These are phyloP conservation scores for Tolypocladium nubicola DNA, from an alignment of 2,329 filamentous ascomycete genomes.

Conservation along the genomic window DNA sequence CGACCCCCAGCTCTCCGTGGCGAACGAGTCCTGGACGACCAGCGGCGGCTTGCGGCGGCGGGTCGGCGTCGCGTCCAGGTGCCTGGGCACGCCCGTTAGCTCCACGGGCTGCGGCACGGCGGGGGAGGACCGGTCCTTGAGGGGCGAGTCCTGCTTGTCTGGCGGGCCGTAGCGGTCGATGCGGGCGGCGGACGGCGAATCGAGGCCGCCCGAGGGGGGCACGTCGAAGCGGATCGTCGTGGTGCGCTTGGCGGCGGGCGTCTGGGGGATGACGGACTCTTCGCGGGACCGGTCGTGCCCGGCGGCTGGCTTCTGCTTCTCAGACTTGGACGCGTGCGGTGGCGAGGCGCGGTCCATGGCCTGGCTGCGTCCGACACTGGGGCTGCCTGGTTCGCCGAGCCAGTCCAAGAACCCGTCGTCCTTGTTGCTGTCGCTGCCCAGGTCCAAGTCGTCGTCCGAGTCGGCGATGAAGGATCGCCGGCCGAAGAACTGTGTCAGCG, in stretches of 20 bases:
- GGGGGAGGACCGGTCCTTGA: constrained; percentile 22
- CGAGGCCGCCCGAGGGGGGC: constrained; percentile 28
- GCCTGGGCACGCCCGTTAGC: constrained; percentile 9
- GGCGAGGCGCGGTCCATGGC: neutral
- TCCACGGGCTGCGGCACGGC: constrained; percentile 10
- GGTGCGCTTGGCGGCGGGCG: constrained; percentile 20
- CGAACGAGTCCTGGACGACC: constrained; percentile 36
- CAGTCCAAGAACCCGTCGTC: constrained; percentile 22
- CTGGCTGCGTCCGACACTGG: constrained; percentile 11
- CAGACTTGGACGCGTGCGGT: neutral
- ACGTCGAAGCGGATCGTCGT: constrained; percentile 24
- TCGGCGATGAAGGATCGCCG: constrained; percentile 20
- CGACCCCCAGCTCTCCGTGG: constrained; percentile 21
- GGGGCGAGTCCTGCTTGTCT: constrained; percentile 22
- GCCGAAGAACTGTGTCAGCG: constrained; percentile 27
- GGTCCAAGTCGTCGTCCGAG: constrained; percentile 26
- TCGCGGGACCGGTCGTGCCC: constrained; percentile 11
- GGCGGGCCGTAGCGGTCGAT: constrained; percentile 27
- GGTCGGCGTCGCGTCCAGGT: constrained; percentile 8
- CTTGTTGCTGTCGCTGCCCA: constrained; percentile 4
- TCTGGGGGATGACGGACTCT: constrained; percentile 29
- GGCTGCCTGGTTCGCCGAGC: constrained; percentile 17
- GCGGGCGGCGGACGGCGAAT: constrained; percentile 30
- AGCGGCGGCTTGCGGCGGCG: constrained; percentile 14
- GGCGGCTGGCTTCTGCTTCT: neutral